phyloP scores from a whole-genome alignment of 192 early-diverging fungal species.

The Linderina pennispora region DNA sequence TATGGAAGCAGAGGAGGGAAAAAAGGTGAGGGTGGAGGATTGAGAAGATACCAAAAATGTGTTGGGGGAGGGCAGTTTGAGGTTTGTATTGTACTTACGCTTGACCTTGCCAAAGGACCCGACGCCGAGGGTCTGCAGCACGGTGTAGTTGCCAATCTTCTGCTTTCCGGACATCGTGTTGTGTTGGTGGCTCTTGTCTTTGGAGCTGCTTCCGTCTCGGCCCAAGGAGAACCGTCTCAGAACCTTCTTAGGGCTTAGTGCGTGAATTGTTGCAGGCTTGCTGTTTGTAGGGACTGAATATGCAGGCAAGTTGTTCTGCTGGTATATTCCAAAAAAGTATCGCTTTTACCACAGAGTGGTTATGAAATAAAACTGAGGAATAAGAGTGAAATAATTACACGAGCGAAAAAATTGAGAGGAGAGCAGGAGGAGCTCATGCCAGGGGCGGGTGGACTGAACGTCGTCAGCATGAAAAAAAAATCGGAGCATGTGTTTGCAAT shows the following conservation, averaged over 20 bases:
- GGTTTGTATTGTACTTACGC: slow-evolving; percentile 66
- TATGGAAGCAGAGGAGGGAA: neutral
- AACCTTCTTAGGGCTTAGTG: slow-evolving; percentile 38
- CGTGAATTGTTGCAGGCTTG: slow-evolving; percentile 15
- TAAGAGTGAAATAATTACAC: neutral
- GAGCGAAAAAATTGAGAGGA: neutral
- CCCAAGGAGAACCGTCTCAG: slow-evolving; percentile 31
- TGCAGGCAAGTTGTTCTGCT: neutral
- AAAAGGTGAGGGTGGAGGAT: neutral
- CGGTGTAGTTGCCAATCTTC: slow-evolving; percentile 86
- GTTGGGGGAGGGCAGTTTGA: too few species aligned
- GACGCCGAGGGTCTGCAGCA: slow-evolving; percentile 92
- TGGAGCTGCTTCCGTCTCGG: slow-evolving; percentile 13
- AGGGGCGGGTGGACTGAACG: too few species aligned
- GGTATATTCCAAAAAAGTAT: neutral
- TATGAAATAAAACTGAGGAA: neutral
- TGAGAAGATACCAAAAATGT: too few species aligned
- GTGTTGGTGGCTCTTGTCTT: slow-evolving; percentile 8
- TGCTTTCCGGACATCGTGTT: slow-evolving; percentile 37
- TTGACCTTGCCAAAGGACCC: slow-evolving; percentile 99
- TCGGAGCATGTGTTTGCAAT: too few species aligned
- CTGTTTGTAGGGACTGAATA: neutral
- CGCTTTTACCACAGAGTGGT: too few species aligned
- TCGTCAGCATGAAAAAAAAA: too few species aligned
- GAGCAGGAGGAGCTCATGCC: too few species aligned